phyloP scores from a whole-genome alignment of 2,329 filamentous ascomycete species.

The Trichoderma harzianum region DNA sequence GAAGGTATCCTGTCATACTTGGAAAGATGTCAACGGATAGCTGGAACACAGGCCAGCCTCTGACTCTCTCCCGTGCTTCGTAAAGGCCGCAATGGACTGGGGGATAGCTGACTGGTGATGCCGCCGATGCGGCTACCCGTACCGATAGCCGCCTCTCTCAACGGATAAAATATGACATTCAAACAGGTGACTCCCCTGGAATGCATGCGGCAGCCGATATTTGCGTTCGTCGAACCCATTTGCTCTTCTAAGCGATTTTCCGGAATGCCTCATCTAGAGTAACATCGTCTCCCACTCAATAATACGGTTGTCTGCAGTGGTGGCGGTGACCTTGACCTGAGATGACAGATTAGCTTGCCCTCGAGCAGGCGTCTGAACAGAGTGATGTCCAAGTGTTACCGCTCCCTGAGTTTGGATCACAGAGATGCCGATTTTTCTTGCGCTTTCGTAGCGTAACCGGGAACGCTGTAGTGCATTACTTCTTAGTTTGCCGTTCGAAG shows the following conservation, averaged over 20 bases:
- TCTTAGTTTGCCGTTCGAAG: not conserved
- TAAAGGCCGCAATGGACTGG: not conserved
- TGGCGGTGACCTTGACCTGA: conserved; percentile 14
- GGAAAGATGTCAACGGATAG: conserved; percentile 4
- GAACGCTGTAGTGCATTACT: not conserved
- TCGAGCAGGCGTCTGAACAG: not conserved
- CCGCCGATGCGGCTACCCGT: conserved; percentile 15
- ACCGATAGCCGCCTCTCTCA: conserved; percentile 1
- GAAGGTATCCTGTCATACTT: conserved; percentile 8
- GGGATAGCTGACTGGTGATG: conserved; percentile 1
- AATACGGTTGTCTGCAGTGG: conserved; percentile 12
- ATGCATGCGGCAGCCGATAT: conserved; percentile 10
- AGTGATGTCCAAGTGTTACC: not conserved
- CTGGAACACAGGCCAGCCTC: conserved; percentile 1
- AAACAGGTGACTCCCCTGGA: conserved; percentile 9
- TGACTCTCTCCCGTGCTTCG: not conserved
- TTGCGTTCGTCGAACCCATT: conserved; percentile 19
- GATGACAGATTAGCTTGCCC: conserved; percentile 5
- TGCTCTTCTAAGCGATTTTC: conserved; percentile 16
- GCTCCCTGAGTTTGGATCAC: not conserved
- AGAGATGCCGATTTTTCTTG: not conserved
- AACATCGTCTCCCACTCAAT: conserved; percentile 10
- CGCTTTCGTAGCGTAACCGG: not conserved
- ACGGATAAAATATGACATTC: conserved; percentile 5
- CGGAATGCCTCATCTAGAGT: conserved; percentile 18